phyloP scores from a whole-genome alignment of 2,329 filamentous ascomycete genomes.

The Xylariaceae sp. region DNA sequence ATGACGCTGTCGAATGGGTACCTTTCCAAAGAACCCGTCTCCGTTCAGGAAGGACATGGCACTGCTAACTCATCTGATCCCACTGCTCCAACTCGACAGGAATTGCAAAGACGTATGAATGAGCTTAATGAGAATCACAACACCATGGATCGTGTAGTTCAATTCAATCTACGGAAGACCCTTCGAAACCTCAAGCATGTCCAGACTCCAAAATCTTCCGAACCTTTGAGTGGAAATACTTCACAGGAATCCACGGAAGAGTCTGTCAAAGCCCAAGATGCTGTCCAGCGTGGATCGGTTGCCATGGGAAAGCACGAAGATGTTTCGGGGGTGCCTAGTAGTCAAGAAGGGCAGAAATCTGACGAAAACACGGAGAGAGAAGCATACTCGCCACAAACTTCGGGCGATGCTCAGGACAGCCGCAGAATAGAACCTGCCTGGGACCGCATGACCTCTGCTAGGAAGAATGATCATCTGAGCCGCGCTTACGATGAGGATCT shows the following conservation, averaged over 20 bases:
- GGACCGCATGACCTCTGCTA: constrained; percentile 8
- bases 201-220: constrained; percentile 19
- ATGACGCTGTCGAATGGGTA: constrained; percentile 16
- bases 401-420: constrained; percentile 24
- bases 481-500: constrained; percentile 27
- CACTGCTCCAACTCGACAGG: constrained; percentile 22
- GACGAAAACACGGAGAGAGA: constrained; percentile 25
- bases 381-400: constrained; percentile 26
- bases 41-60: not conserved
- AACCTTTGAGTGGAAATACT: constrained; percentile 43
- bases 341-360: constrained; percentile 15
- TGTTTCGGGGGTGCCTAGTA: constrained; percentile 1
- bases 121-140: constrained; percentile 30
- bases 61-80: not conserved
- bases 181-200: constrained; percentile 23
- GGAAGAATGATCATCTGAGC: not conserved
- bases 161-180: constrained; percentile 21
- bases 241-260: constrained; percentile 50
- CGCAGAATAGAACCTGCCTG: constrained; percentile 20
- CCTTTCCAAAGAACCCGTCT: not conserved
- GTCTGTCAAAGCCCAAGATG: constrained; percentile 41
- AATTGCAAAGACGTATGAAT: constrained; percentile 31
- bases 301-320: not conserved
- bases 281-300: not conserved
- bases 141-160: constrained; percentile 28